Conservation (phyloP, 2,329 filamentous ascomycete species). For the Teratosphaeria gauchensis region DNA sequence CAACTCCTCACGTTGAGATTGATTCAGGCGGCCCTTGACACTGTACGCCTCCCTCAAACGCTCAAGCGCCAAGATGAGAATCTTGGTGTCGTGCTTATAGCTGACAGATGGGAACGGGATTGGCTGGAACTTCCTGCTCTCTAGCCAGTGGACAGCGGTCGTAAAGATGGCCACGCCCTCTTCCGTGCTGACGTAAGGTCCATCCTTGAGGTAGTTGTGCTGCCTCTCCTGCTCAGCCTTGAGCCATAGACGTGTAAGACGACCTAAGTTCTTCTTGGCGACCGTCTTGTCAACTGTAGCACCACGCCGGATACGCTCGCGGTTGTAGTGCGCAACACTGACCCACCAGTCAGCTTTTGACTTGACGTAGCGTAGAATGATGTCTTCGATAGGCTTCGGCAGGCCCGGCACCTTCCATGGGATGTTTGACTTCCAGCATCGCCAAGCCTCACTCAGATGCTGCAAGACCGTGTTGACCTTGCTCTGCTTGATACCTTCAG, state of each 20-base stretch:
- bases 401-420: constrained; percentile 98
- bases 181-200: constrained; percentile 94
- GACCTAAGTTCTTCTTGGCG: constrained; percentile 96
- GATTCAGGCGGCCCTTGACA: constrained; percentile 91
- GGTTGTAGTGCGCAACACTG: constrained; percentile 96
- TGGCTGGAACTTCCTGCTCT: constrained; percentile 95
- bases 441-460: constrained; percentile 95
- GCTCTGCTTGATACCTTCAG: constrained; percentile 97
- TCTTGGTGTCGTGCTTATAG: constrained; percentile 99
- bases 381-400: constrained; percentile 95
- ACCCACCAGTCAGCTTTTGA: constrained; percentile 99
- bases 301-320: constrained; percentile 89
- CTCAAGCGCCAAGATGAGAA: constrained; percentile 89
- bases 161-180: constrained; percentile 98
- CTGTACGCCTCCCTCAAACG: constrained; percentile 91
- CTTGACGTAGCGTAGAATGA: constrained; percentile 97
- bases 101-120: constrained; percentile 98
- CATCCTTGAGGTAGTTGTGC: constrained; percentile 99
- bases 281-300: constrained; percentile 99
- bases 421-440: constrained; percentile 99
- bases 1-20: constrained; percentile 93
- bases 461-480: constrained; percentile 97
- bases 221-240: constrained; percentile 98
- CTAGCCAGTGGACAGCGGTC: constrained; percentile 96
- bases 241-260: constrained; percentile 88